phyloP scores from a whole-genome alignment of 2,329 filamentous ascomycete species.

The Orbilia quercus region DNA sequence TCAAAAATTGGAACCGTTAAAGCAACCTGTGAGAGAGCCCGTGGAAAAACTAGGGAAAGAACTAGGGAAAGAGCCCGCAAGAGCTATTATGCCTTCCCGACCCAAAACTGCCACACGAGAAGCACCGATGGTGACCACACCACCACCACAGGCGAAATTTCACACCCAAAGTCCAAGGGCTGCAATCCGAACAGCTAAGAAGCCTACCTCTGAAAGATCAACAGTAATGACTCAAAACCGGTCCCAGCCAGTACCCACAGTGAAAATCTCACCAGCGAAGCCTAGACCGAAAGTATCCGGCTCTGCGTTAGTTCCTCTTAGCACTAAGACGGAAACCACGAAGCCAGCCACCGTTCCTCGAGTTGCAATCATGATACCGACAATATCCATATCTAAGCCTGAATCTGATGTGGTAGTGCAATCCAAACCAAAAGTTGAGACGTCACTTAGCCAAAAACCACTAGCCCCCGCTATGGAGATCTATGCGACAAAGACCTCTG shows the following conservation, averaged over 20 bases:
- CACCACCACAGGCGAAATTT: not conserved
- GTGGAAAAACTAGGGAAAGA: no score
- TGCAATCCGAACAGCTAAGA: not conserved
- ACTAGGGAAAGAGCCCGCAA: not conserved
- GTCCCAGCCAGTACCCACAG: not conserved
- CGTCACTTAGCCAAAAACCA: not conserved
- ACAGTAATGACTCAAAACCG: not conserved
- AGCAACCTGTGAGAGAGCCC: no score
- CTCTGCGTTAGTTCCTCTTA: not conserved
- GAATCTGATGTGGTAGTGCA: constrained; percentile 1
- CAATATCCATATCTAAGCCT: constrained; percentile 20
- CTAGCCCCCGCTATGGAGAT: not conserved
- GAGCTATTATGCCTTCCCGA: not conserved
- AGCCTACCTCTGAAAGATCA: not conserved
- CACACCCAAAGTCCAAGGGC: not conserved
- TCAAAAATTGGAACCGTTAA: not conserved
- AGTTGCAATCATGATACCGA: not conserved
- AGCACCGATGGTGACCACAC: not conserved
- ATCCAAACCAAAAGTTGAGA: not conserved
- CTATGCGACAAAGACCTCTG: not conserved
- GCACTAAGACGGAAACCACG: constrained; percentile 1
- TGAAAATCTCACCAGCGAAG: not conserved
- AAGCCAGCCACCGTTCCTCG: not conserved
- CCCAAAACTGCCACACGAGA: not conserved
- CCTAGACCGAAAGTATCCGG: not conserved